These are phyloP conservation scores for Colletotrichum caudatum DNA, from an alignment of 2,329 filamentous ascomycete genomes.

Conservation along the genomic window DNA sequence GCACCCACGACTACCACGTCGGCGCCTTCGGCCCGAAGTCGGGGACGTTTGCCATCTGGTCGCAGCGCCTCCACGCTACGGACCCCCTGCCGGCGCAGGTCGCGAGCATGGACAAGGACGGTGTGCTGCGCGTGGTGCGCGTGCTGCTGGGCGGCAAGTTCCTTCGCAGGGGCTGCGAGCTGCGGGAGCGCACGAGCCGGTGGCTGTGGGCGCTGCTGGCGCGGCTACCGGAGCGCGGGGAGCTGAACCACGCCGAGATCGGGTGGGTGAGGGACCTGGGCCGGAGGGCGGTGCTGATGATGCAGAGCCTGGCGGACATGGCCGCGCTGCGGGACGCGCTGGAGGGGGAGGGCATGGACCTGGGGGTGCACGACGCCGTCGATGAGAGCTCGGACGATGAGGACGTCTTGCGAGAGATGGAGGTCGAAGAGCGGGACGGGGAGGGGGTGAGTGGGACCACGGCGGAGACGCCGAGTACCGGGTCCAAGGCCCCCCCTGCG, in stretches of 20 bases:
- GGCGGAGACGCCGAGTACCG: background rate
- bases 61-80: constrained; percentile 61
- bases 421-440: constrained; percentile 48
- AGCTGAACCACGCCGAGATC: constrained; percentile 81
- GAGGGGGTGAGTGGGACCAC: constrained; percentile 39
- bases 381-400: constrained; percentile 57
- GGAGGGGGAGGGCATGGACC: constrained; percentile 53
- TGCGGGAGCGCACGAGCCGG: constrained; percentile 76
- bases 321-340: constrained; percentile 60
- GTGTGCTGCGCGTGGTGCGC: constrained; percentile 74
- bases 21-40: constrained; percentile 65
- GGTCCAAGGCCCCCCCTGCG: constrained; percentile 15
- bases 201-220: constrained; percentile 91
- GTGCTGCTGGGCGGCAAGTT: constrained; percentile 75
- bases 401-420: constrained; percentile 52
- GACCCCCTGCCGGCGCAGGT: constrained; percentile 71
- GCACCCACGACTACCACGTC: constrained; percentile 67
- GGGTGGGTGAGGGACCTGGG: constrained; percentile 83
- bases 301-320: constrained; percentile 66
- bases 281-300: constrained; percentile 76
- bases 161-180: constrained; percentile 67
- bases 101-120: constrained; percentile 74
- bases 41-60: constrained; percentile 65
- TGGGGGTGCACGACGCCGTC: constrained; percentile 60
- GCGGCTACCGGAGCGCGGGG: constrained; percentile 78